Evolutionary conservation across 1,284 basidiomycete species (phyloP).

Genomic region (Irpex rosettiformis): DNA sequence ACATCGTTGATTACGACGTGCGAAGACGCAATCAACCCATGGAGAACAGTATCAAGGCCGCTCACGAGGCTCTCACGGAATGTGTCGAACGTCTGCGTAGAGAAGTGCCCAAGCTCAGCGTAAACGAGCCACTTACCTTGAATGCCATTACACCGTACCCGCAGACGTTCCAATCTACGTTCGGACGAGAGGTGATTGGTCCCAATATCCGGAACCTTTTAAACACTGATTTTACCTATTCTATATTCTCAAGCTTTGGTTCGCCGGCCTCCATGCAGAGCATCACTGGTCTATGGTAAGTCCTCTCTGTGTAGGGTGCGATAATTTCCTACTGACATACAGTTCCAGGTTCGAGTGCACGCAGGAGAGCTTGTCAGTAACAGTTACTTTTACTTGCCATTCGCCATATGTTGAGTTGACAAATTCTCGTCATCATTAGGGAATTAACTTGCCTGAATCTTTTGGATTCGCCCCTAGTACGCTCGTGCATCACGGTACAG

Average conservation of each 20-base stretch:
- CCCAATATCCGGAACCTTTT: not conserved
- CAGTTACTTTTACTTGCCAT: not conserved
- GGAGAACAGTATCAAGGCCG: slow-evolving; percentile 64
- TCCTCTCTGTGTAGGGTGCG: not conserved
- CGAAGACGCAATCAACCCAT: slow-evolving; percentile 76
- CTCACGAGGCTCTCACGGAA: slow-evolving; percentile 50
- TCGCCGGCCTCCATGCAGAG: slow-evolving; percentile 77
- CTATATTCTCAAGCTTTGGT: slow-evolving; percentile 66
- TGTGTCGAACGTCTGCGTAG: slow-evolving; percentile 55
- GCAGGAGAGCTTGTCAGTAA: slow-evolving; percentile 69
- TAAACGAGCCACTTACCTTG: slow-evolving; percentile 58
- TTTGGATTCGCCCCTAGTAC: slow-evolving; percentile 84
- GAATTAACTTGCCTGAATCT: slow-evolving; percentile 60
- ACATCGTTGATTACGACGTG: slow-evolving; percentile 69
- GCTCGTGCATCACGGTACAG: slow-evolving; percentile 59
- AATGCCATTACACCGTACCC: slow-evolving; percentile 76
- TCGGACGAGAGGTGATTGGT: slow-evolving; percentile 70
- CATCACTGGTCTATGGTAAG: slow-evolving; percentile 84
- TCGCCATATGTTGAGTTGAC: too few relatives aligned
- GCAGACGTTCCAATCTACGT: slow-evolving; percentile 72
- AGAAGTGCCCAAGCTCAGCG: slow-evolving; percentile 43
- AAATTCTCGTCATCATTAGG: too few relatives aligned
- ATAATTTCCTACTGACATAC: slow-evolving; percentile 1
- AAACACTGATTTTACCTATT: not conserved
- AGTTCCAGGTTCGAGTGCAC: slow-evolving; percentile 65